Evolutionary conservation across 208 protist genomes (phyloP).

Genomic region (Tritrichomonas foetus): DNA sequence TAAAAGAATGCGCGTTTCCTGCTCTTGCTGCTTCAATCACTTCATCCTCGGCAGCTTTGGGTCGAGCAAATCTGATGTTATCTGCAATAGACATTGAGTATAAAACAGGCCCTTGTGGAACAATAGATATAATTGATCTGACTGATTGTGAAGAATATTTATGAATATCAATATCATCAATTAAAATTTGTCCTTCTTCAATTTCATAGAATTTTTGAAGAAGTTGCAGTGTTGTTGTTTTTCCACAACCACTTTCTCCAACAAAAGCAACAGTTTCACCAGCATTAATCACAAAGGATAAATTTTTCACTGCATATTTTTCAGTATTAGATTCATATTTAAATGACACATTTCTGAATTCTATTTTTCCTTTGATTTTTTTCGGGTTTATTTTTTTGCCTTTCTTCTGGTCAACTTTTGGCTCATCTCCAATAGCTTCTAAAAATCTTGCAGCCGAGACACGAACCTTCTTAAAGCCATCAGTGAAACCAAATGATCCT

Average conservation of each 20-base stretch:
- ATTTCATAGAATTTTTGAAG: conserved; percentile 8
- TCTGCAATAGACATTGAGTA: conserved; percentile 57
- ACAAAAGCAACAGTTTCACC: conserved; percentile 8
- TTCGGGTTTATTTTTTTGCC: not conserved
- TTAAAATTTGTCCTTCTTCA: not conserved
- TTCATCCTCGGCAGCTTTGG: conserved; percentile 43
- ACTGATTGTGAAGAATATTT: not conserved
- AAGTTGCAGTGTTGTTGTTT: not conserved
- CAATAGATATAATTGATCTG: not conserved
- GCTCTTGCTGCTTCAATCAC: conserved; percentile 50
- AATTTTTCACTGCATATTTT: not conserved
- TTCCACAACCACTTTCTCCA: not conserved
- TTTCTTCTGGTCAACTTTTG: not conserved
- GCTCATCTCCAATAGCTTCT: too few relatives aligned
- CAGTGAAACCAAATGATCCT: not conserved
- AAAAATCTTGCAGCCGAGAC: not conserved
- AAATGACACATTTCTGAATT: conserved; percentile 17
- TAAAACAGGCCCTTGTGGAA: conserved; percentile 56
- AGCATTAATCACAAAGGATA: not conserved
- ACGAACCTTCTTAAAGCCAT: not conserved
- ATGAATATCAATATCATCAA: not conserved
- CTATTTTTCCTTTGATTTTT: not conserved
- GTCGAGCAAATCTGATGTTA: conserved; percentile 54
- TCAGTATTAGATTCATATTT: not conserved
- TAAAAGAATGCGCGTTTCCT: conserved; percentile 59